A percentile compares a stretch with the other conserved stretches of the same genome.
These are phyloP conservation scores for Symbiodinium pilosum DNA, from an alignment of 73 alveolate genomes.

Conservation along the genomic window DNA sequence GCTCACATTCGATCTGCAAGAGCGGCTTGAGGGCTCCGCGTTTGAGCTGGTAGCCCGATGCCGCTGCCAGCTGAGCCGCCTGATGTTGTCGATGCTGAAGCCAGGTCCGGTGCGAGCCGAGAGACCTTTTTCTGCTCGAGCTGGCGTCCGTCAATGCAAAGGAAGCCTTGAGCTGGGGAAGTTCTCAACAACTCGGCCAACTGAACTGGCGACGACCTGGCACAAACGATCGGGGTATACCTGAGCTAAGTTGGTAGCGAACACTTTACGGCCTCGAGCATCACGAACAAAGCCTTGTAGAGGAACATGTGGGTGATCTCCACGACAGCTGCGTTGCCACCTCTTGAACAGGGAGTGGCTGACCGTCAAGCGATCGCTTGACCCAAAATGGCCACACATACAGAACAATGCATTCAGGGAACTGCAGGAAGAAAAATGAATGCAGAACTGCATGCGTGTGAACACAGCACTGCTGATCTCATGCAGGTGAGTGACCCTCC, in stretches of 20 bases:
- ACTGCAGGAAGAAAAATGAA: no score
- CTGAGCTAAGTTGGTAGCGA: not conserved
- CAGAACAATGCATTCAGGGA: no score
- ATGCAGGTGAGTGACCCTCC: no score
- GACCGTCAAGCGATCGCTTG: constrained; percentile 10
- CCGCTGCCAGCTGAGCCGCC: not conserved
- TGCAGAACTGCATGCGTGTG: no score
- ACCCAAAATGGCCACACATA: not conserved
- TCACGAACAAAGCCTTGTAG: not conserved
- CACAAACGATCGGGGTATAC: not conserved
- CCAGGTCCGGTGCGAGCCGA: no score
- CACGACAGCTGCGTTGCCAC: not conserved
- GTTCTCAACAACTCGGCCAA: no score
- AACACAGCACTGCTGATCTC: no score
- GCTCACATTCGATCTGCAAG: not conserved
- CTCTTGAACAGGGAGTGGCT: not conserved
- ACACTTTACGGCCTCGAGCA: not conserved
- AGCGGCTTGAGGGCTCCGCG: not conserved
- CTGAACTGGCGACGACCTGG: no score
- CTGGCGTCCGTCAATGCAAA: no score
- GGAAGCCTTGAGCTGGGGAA: no score
- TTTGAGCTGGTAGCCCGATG: not conserved
- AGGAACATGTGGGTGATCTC: not conserved
- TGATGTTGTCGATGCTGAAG: not conserved
- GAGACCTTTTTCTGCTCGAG: no score